Evolutionary conservation across 2,329 filamentous ascomycete species (phyloP).

Genomic region (Cercospora sesami): DNA sequence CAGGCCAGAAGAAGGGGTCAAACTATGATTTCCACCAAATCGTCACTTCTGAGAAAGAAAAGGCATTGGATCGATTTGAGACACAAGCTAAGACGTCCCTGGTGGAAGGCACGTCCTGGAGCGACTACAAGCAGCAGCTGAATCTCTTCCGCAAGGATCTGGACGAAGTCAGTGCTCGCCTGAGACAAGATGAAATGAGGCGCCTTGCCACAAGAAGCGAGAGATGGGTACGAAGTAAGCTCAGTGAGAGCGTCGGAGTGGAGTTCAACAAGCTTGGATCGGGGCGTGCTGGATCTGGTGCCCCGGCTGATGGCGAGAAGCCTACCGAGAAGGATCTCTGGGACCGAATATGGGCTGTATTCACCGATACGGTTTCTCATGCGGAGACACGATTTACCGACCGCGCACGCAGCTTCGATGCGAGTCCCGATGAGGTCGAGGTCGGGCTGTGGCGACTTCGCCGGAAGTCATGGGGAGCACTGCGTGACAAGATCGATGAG

Average conservation of each 20-base stretch:
- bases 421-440: conserved; percentile 85
- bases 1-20: conserved; percentile 86
- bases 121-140: conserved; percentile 78
- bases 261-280: conserved; percentile 97
- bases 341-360: conserved; percentile 91
- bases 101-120: conserved; percentile 83
- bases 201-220: conserved; percentile 87
- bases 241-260: conserved; percentile 82
- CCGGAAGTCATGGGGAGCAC: conserved; percentile 89
- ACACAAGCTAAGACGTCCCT: conserved; percentile 70
- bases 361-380: conserved; percentile 77
- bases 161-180: conserved; percentile 77
- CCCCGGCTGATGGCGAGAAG: conserved; percentile 74
- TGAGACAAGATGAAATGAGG: conserved; percentile 95
- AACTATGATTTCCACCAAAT: conserved; percentile 95
- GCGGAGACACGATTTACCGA: conserved; percentile 84
- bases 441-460: conserved; percentile 89
- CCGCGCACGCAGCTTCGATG: conserved; percentile 89
- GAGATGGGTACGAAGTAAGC: conserved; percentile 84
- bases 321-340: conserved; percentile 83
- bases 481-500: conserved; percentile 89
- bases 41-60: conserved; percentile 77
- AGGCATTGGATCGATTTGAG: conserved; percentile 72
- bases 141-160: conserved; percentile 84
- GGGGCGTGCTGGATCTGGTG: conserved; percentile 77